Evolutionary conservation across 176 grass and related monocot species (phyloP), one percentile per base, ranked within the genome.

Genomic region (Oryza coarctata): DNA sequence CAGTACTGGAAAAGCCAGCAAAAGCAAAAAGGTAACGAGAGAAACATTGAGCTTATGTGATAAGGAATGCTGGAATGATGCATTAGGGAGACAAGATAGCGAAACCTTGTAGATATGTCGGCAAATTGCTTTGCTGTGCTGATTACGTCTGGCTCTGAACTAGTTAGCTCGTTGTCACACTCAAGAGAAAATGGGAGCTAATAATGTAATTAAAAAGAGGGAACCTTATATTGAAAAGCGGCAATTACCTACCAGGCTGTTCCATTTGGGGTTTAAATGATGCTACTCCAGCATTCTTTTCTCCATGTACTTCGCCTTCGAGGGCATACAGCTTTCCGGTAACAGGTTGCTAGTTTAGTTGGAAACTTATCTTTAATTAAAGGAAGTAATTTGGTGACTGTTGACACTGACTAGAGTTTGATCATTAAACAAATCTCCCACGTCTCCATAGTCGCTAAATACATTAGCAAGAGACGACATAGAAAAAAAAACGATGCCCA

Each of bases 61-160:
- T 75, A 85, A 81, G 50, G 3, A 18, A n/a, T 81, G 77, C 50
- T 12, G 9, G 49, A 76, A 63, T 22, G 33, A 43, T 62, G 50
- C 87, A 64, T 85, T 81, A 43, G 23, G 71, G 26, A 20, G 84
- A 75, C 84, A 80, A 17, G 70, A 75, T 69, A 63, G 70, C 25
- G 76, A 80, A 23, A 75, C 71, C 63, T 27, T 34, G 66, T 58
- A 58, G 67, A 31, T 15, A 45, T 83, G 86, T 88, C 80, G 86
- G 74, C 80, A 78, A 80, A 17, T 52, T 80, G 68, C 68, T 50
- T 22, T 55, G 10, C 13, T 15, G 79, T 76, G 20, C 10, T 65
- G 15, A 50, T 76, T 77, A 50, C 68, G 38, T 64, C 41, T 26
- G n/a, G 25, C 49, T 75, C 52, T 78, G 23, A 84, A 30, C 63